These are phyloP conservation scores for Tolypocladium capitatum DNA, from an alignment of 2,329 filamentous ascomycete species.

Conservation along the genomic window DNA sequence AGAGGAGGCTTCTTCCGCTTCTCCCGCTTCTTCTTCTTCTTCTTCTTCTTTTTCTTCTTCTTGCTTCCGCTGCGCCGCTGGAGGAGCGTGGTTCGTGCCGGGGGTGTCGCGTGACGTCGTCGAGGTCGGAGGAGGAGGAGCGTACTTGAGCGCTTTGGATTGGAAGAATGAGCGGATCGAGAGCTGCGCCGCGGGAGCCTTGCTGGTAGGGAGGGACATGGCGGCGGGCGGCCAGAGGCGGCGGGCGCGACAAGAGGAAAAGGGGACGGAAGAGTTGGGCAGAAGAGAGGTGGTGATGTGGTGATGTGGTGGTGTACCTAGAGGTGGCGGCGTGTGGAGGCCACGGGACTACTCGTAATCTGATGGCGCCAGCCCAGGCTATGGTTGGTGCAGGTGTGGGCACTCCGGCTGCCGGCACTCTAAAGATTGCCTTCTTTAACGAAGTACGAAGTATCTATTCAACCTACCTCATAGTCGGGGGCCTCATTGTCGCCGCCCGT, in stretches of 20 bases:
- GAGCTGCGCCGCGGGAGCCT: constrained; percentile 28
- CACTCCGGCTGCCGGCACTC: not conserved
- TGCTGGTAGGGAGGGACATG: constrained; percentile 27
- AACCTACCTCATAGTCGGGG: too few relatives aligned
- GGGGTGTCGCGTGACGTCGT: constrained; percentile 15
- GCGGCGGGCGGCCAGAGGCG: constrained; percentile 1
- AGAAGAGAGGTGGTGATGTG: not conserved
- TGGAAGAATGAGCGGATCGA: constrained; percentile 53
- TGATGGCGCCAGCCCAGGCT: too few relatives aligned
- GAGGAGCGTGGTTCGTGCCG: constrained; percentile 10
- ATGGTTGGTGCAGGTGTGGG: not conserved
- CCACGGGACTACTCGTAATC: too few relatives aligned
- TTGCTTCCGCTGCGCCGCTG: constrained; percentile 9
- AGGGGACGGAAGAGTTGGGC: not conserved
- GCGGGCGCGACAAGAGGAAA: not conserved
- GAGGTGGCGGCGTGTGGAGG: not conserved
- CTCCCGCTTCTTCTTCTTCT: constrained; percentile 5
- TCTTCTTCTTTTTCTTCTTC: too few relatives aligned
- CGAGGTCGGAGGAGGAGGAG: constrained; percentile 19
- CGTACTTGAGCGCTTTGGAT: constrained; percentile 27
- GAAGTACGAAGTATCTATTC: not conserved
- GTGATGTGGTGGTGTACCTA: not conserved
- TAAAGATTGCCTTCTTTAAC: not conserved
- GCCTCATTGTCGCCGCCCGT: not conserved
- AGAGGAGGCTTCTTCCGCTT: not conserved